Percentiles rank a stretch among this genome's conserved stretches.
Evolutionary conservation across 78 protist species (phyloP).

Genomic region (Dictyostelium purpureum): DNA sequence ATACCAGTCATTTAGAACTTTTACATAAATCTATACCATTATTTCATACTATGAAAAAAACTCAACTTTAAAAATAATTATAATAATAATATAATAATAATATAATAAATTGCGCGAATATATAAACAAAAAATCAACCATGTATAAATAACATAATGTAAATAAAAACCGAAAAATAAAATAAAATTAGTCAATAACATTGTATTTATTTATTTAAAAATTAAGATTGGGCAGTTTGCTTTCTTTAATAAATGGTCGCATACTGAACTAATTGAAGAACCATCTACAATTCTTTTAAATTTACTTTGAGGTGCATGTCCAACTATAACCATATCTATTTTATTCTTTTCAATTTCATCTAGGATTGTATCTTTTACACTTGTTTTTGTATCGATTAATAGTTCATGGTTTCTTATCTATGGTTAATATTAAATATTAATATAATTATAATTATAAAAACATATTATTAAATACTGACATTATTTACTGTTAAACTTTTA

Average conservation of each 20-base stretch:
- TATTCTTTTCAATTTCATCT: conserved; percentile 8
- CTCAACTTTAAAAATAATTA: not conserved
- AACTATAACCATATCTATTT: conserved; percentile 28
- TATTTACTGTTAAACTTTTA: not conserved
- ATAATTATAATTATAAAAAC: too few species aligned
- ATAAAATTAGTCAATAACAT: too few species aligned
- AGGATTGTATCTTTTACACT: conserved; percentile 3
- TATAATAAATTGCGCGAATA: too few species aligned
- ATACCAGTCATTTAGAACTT: conserved; percentile 26
- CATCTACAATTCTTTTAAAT: conserved; percentile 8
- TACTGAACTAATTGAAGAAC: not conserved
- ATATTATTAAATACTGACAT: too few species aligned
- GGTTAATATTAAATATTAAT: too few species aligned
- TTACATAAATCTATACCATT: conserved; percentile 52
- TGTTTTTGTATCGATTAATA: conserved; percentile 14
- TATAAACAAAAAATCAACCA: too few species aligned
- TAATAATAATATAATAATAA: too few species aligned
- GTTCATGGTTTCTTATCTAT: not conserved
- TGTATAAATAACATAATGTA: too few species aligned
- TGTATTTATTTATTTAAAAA: not conserved
- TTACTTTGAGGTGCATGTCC: conserved; percentile 14
- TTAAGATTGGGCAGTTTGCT: not conserved
- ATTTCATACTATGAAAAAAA: conserved; percentile 67
- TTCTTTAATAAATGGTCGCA: not conserved
- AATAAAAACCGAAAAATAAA: too few species aligned